Evolutionary conservation across 495 filamentous ascomycete genomes (phyloP).

Genomic region (Lophiotrema nucula): DNA sequence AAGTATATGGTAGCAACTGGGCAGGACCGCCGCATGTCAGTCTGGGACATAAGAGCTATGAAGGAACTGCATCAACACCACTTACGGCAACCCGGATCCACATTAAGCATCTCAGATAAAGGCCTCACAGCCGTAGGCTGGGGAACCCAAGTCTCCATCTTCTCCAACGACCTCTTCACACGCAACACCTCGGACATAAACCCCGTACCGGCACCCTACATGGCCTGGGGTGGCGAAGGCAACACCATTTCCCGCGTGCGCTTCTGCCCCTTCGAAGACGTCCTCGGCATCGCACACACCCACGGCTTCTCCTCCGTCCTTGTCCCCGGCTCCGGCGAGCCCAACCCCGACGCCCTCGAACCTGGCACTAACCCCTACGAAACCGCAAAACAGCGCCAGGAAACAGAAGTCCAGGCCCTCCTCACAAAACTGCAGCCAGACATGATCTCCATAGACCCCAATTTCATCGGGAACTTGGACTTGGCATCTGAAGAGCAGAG

Average conservation of each 20-base stretch:
- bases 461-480: constrained; percentile 84
- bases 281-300: constrained; percentile 80
- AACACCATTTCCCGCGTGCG: constrained; percentile 73
- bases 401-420: constrained; percentile 82
- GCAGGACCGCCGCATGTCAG: constrained; percentile 84
- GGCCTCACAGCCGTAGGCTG: constrained; percentile 85
- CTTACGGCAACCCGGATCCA: constrained; percentile 78
- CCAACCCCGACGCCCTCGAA: constrained; percentile 93
- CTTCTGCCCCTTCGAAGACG: constrained; percentile 95
- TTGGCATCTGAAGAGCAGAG: constrained; percentile 69
- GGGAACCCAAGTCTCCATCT: constrained; percentile 85
- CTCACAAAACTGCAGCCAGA: constrained; percentile 93
- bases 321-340: constrained; percentile 89
- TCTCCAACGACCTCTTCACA: constrained; percentile 52
- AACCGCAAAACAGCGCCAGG: constrained; percentile 85
- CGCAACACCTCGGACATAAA: constrained; percentile 27
- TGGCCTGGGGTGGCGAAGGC: constrained; percentile 88
- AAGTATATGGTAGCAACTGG: constrained; percentile 95
- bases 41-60: constrained; percentile 96
- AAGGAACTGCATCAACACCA: constrained; percentile 90
- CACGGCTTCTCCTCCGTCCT: constrained; percentile 85
- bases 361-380: constrained; percentile 83
- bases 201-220: constrained; percentile 85
- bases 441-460: constrained; percentile 93
- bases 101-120: constrained; percentile 83